Evolutionary conservation across 306 rosid species (phyloP), one percentile per base, ranked within the genome.

Genomic region (Quercus dentata): DNA sequence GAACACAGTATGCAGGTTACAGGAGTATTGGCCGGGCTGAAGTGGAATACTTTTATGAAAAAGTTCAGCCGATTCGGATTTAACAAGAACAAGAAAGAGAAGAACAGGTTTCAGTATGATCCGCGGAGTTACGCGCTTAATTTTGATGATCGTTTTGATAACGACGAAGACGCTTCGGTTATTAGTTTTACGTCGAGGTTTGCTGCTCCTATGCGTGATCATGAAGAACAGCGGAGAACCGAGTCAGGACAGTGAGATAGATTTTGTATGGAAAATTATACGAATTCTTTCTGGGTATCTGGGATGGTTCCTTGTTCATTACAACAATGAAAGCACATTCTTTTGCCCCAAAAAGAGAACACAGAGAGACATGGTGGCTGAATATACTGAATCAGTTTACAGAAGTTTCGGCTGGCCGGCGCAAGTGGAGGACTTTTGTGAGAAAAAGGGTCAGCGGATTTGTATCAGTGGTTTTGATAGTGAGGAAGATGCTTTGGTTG

Each of bases 11-110:
- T 84, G 81, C 92, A 88, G 80, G 69, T 19, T 59, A 81, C 94
- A 5, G 92, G 87, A 76, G 86, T 89, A 74, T 21, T 89, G 18
- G 94, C 89, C 3, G 97, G 97, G 44, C 91, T 92, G 0, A 91
- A 86, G 86, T 92, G 97, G 97, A 91, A 91, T 83, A 92, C 74
- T 1, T 88, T 91, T 68, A 71, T 94, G 0, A 91, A 94, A 80
- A 94, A 86, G 73, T 75, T 91, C 23, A 81, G 95, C 30, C 89
- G 82, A 6, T 82, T 81, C 49, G 63, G 52, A 21, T 62, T 72
- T 38, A 75, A 79, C 8, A 81, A 78, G 52, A 67, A 78, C 13
- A 78, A 77, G 13, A 84, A 58, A 8, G 46, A 41, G 46, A 41
- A 41, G 73, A 68, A 72, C 0, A 83, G 85, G 83, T 89, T 90